These are phyloP conservation scores for Candida golubevii DNA, from an alignment of 805 yeast genomes.

Conservation along the genomic window DNA sequence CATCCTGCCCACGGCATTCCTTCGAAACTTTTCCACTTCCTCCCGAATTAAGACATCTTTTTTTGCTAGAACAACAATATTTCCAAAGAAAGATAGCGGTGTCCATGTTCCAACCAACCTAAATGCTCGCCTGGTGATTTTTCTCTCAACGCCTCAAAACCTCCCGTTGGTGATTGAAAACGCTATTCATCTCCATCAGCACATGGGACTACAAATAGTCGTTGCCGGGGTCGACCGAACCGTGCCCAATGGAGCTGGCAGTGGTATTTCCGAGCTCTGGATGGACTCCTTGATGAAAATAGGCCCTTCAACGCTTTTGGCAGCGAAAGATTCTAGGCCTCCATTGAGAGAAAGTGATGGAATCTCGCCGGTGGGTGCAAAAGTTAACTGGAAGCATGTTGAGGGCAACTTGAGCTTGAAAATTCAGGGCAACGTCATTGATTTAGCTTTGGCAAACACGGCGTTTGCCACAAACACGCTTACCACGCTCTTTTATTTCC, in stretches of 20 bases:
- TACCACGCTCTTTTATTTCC: slow-evolving; percentile 35
- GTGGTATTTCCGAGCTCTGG: slow-evolving; percentile 41
- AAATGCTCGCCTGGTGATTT: slow-evolving; percentile 26
- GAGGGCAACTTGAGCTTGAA: slow-evolving; percentile 21
- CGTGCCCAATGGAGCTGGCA: slow-evolving; percentile 27
- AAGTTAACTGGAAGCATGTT: slow-evolving; percentile 37
- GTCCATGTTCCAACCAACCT: slow-evolving; percentile 11
- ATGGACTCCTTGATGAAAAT: slow-evolving; percentile 23
- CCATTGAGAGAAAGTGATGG: slow-evolving; percentile 33
- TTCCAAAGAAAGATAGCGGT: slow-evolving; percentile 4
- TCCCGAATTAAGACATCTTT: slow-evolving; percentile 6
- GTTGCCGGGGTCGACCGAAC: slow-evolving; percentile 41
- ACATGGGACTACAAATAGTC: slow-evolving; percentile 28
- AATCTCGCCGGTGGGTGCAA: slow-evolving; percentile 29
- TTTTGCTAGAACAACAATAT: slow-evolving; percentile 14
- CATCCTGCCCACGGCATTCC: not conserved
- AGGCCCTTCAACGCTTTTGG: slow-evolving; percentile 16
- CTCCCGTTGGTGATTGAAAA: slow-evolving; percentile 28
- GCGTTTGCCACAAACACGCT: slow-evolving; percentile 32
- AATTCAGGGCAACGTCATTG: slow-evolving; percentile 15
- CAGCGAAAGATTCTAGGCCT: slow-evolving; percentile 22
- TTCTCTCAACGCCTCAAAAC: slow-evolving; percentile 35
- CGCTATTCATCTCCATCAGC: slow-evolving; percentile 24
- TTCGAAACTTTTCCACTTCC: slow-evolving; percentile 10
- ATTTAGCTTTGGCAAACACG: slow-evolving; percentile 36